Conservation (phyloP, 441 rosid species). For the Pelargonium myrrhifolium region DNA sequence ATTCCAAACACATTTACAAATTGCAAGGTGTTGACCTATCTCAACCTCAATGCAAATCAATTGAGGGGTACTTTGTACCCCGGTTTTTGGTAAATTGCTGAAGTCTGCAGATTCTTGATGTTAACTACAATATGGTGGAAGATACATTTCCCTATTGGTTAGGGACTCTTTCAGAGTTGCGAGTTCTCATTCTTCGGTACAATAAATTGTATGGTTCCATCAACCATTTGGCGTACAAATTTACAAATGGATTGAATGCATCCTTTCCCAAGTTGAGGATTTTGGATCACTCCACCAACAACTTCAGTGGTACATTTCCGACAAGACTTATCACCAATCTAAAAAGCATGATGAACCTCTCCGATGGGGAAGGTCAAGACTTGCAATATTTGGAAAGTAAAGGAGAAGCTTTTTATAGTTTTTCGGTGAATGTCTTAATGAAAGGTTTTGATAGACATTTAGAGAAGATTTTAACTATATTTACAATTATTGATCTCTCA, state of each 20-base stretch:
- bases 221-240: background rate
- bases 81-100: background rate
- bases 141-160: constrained; percentile 21
- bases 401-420: background rate
- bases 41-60: background rate
- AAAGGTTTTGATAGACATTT: background rate
- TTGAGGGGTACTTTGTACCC: background rate
- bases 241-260: constrained; percentile 1
- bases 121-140: constrained; percentile 6
- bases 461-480: background rate
- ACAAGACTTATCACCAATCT: background rate
- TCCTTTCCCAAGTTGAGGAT: background rate
- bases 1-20: background rate
- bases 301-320: background rate
- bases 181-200: constrained; percentile 15
- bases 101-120: background rate
- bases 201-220: constrained; percentile 17
- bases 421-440: background rate
- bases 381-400: background rate
- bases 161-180: constrained; percentile 4
- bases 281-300: background rate
- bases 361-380: background rate
- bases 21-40: background rate
- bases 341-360: background rate
- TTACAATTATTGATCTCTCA: background rate